phyloP scores from a whole-genome alignment of 352 stramenopile genomes.

The Phytophthora pinifolia region DNA sequence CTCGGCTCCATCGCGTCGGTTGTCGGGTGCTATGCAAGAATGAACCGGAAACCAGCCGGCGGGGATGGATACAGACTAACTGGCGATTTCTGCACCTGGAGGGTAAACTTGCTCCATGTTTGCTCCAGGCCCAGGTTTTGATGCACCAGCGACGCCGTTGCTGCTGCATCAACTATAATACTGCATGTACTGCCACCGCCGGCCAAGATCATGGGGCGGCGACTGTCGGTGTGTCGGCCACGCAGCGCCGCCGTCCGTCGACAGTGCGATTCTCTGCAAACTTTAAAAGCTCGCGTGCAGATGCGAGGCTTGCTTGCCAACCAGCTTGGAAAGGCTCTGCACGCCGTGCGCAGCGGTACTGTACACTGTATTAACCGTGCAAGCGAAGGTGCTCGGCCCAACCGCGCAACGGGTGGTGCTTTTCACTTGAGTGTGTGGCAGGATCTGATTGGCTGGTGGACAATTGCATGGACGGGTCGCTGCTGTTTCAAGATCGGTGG shows the following conservation, averaged over 20 bases:
- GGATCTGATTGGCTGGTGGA: constrained; percentile 21
- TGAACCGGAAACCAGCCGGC: constrained; percentile 30
- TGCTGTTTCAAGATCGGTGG: constrained; percentile 10
- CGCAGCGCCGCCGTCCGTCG: background rate
- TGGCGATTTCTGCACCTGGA: constrained; percentile 30
- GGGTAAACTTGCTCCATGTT: background rate
- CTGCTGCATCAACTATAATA: too few species aligned
- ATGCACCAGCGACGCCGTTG: too few species aligned
- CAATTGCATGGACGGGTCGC: constrained; percentile 12
- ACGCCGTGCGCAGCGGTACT: too few species aligned
- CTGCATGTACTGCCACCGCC: too few species aligned
- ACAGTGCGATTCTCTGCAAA: constrained; percentile 21
- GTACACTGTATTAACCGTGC: background rate
- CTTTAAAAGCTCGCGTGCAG: constrained; percentile 7
- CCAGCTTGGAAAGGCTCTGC: constrained; percentile 9
- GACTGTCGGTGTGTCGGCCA: too few species aligned
- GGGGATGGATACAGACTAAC: constrained; percentile 27
- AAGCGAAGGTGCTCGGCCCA: too few species aligned
- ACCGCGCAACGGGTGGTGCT: constrained; percentile 9
- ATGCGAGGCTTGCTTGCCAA: background rate
- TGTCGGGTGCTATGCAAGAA: constrained; percentile 22
- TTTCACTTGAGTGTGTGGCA: constrained; percentile 18
- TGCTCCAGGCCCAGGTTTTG: too few species aligned
- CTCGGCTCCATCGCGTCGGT: constrained; percentile 4
- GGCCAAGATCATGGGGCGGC: too few species aligned